A percentile compares a stretch with the other conserved stretches of the same genome.
Evolutionary conservation across 192 early-diverging fungal species (phyloP).

Genomic region (Dissophora globulifera): DNA sequence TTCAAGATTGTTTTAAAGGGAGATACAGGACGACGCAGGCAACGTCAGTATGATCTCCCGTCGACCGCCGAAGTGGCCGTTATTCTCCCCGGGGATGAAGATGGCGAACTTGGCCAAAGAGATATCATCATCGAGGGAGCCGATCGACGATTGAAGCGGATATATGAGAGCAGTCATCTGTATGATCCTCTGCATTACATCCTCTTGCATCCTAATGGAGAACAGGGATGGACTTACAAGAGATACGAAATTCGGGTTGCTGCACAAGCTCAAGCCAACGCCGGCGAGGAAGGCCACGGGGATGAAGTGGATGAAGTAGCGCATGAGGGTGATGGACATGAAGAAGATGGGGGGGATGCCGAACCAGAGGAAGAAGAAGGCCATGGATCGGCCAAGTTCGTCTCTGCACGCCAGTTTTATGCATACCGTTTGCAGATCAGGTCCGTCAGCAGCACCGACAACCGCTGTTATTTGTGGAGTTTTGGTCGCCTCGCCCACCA

Average conservation of each 20-base stretch:
- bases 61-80: not conserved
- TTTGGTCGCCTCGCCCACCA: constrained; percentile 14
- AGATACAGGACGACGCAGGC: not conserved
- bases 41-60: constrained; percentile 10
- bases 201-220: not conserved
- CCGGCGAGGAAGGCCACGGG: not conserved
- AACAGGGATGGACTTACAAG: constrained; percentile 18
- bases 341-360: too few species aligned
- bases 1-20: too few species aligned
- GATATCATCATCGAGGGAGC: not conserved
- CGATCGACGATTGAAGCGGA: not conserved
- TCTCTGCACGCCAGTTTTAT: constrained; percentile 6
- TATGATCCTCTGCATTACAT: constrained; percentile 7
- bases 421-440: not conserved
- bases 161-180: not conserved
- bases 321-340: too few species aligned
- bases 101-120: not conserved
- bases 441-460: not conserved
- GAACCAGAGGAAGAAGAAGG: not conserved
- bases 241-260: too few species aligned
- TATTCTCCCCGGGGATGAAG: not conserved
- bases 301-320: not conserved
- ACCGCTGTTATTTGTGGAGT: not conserved
- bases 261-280: not conserved
- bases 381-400: not conserved